Conservation (phyloP, 805 yeast species). For the Teunomyces cretensis region DNA sequence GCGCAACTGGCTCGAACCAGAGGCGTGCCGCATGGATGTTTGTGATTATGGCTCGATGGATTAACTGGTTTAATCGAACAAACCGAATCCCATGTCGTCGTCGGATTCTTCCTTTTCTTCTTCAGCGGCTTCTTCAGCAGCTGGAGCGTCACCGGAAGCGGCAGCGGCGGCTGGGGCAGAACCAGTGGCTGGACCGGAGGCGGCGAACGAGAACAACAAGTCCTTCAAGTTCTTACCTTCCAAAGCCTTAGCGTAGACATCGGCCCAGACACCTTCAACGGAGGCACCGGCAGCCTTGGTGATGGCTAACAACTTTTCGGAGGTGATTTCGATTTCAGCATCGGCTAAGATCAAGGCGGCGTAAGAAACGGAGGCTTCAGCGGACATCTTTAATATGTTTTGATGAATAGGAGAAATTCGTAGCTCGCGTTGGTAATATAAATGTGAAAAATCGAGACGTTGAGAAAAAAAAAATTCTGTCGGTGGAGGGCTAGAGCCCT, state of each 20-base stretch:
- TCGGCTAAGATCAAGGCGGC: constrained; percentile 99
- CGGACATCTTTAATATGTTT: constrained; percentile 57
- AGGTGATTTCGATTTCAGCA: constrained; percentile 89
- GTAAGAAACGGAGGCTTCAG: constrained; percentile 91
- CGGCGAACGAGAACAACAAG: constrained; percentile 58
- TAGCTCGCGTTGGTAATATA: constrained; percentile 4
- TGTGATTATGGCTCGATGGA: neutral
- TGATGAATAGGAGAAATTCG: neutral
- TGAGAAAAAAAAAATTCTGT: neutral
- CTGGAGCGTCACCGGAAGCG: constrained; percentile 44
- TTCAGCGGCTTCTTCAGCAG: constrained; percentile 39
- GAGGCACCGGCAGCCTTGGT: constrained; percentile 81
- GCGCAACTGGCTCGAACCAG: neutral
- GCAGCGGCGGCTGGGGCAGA: constrained; percentile 33
- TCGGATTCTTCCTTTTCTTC: constrained; percentile 22
- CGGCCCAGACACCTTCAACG: constrained; percentile 82
- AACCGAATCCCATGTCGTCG: constrained; percentile 33
- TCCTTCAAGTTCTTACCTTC: constrained; percentile 82
- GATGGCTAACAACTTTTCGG: constrained; percentile 79
- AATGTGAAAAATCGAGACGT: neutral
- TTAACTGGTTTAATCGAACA: constrained; percentile 24
- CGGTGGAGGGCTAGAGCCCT: constrained; percentile 11
- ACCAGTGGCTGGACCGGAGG: constrained; percentile 43
- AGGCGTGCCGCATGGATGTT: neutral
- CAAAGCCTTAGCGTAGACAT: constrained; percentile 84